phyloP scores from a whole-genome alignment of 495 filamentous ascomycete species.

The Neurospora sublineolata region DNA sequence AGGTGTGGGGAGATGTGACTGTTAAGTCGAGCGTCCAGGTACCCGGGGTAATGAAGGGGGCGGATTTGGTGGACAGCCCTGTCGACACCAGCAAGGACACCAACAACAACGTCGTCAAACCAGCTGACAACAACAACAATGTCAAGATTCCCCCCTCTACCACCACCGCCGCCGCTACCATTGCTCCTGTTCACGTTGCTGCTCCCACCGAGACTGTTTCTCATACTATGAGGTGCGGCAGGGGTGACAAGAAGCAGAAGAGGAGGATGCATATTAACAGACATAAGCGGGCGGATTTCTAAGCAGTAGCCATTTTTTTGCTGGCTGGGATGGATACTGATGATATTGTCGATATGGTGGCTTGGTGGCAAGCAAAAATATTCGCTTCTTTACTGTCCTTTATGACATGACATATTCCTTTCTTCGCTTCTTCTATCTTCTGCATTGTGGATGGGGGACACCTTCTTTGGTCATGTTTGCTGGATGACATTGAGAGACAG shows the following conservation, averaged over 20 bases:
- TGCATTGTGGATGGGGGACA: background rate
- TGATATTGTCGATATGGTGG: background rate
- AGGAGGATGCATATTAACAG: background rate
- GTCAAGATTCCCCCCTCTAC: background rate
- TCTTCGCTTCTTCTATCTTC: background rate
- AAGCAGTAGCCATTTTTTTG: background rate
- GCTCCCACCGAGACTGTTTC: background rate
- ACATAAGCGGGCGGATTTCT: background rate
- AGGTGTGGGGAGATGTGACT: conserved; percentile 23
- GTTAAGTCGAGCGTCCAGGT: background rate
- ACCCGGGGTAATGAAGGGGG: conserved; percentile 3
- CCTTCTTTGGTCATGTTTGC: background rate
- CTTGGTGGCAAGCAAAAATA: background rate
- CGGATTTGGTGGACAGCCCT: background rate
- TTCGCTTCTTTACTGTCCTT: background rate
- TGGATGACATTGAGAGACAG: background rate
- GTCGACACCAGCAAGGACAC: background rate
- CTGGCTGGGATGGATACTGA: background rate
- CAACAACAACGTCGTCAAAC: background rate
- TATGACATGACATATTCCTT: background rate
- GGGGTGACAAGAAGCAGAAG: background rate
- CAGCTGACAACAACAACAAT: background rate
- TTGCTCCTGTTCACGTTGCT: background rate
- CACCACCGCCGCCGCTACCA: background rate
- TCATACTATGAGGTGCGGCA: background rate